Base-by-base conservation (phyloP, 495 filamentous ascomycete species). In the Articulospora tetracladia region DNA sequence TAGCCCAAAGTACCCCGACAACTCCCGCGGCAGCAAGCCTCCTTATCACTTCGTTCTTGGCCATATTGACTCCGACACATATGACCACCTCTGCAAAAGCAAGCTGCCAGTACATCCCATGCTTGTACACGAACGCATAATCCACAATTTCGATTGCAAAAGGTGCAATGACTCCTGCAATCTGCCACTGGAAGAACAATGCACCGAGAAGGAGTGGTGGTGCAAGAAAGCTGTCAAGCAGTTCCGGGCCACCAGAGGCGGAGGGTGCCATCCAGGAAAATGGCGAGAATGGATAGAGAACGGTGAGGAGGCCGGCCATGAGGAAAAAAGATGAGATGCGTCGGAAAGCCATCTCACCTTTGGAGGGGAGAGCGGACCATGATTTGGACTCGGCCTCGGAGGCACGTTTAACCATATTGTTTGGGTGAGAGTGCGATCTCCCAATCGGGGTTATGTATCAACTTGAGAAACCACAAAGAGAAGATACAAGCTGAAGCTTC, bases 351-450 rank as follows among this genome's bases (percentile, higher is more conserved):
- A 66, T 61, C 22, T 66, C 58, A 2, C 22, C 54, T 17, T 26
- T 30, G 10, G 58, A 61, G 50, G 63, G 63, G 36, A 65, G 49
- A 15, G 58, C 58, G 10, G 25, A 19, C 63, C 63, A 61, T 26
- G 54, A 26, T 23, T 25, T 53, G 28, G 58, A 22, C 53, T 61
- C 60, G 72, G 74, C 15, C 74, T 73, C 26, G 78, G 81, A 57
- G 77, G 82, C 50, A 76, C 80, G 20, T 75, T 74, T 0, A 76
- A 64, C 61, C 61, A 64, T 64, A 4, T 85, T 49, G 76, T 7
- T 23, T 8, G 44, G 7, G 7, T 48, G 44, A 6, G 22, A 48
- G 22, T 34, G 6, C 15, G 7, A 7, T 7, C 30, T 34, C 30
- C 6, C 30, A 15, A 15, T 7, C 30, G 6, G 6, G 30, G 30